Conservation (phyloP, 768 basidiomycete species). For the Cystofilobasidium bisporidii region DNA sequence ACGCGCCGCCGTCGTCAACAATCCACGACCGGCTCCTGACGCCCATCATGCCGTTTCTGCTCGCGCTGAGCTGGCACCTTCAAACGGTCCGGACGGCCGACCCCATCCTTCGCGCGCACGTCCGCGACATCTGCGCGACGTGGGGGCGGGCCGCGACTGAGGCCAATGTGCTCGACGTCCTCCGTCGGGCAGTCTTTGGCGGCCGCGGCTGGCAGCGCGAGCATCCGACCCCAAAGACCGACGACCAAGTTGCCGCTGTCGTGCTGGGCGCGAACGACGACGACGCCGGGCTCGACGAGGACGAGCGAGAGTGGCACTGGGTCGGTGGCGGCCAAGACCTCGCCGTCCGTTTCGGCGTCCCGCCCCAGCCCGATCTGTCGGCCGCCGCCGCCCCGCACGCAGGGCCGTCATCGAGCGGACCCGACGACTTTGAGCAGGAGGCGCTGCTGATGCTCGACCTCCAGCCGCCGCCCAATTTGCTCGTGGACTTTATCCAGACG, state of each 20-base stretch:
- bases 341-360: constrained; percentile 31
- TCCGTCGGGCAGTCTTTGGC: background rate
- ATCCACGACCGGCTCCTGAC: constrained; percentile 49
- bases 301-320: constrained; percentile 49
- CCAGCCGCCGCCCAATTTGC: constrained; percentile 64
- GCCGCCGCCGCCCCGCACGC: background rate
- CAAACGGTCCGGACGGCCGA: constrained; percentile 49
- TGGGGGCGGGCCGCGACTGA: constrained; percentile 63
- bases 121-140: constrained; percentile 54
- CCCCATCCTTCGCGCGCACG: constrained; percentile 52
- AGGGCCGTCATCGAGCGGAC: constrained; percentile 43
- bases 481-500: constrained; percentile 56
- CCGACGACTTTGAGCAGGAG: constrained; percentile 32
- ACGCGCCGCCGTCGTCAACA: constrained; percentile 16
- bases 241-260: background rate
- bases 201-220: background rate
- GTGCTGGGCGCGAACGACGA: background rate
- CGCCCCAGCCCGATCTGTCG: background rate
- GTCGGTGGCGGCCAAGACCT: constrained; percentile 48
- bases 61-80: constrained; percentile 53
- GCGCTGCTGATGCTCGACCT: constrained; percentile 54
- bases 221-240: too few relatives aligned
- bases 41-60: constrained; percentile 59
- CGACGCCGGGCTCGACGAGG: constrained; percentile 46
- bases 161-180: constrained; percentile 45